These are phyloP conservation scores for Candida vartiovaarae DNA, from an alignment of 805 yeast genomes.

Conservation along the genomic window DNA sequence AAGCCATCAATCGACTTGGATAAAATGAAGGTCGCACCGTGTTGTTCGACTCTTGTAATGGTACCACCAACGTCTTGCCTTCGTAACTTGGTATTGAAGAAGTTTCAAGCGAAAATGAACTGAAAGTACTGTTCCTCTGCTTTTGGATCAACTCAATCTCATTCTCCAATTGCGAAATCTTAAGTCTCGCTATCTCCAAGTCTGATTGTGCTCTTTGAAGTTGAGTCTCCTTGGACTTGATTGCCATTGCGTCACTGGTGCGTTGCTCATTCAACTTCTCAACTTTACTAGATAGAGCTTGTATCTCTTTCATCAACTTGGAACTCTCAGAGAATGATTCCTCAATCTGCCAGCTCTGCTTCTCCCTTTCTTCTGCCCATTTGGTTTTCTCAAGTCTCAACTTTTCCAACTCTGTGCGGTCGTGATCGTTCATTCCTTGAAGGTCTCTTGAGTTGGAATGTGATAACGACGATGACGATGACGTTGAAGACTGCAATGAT, in stretches of 20 bases:
- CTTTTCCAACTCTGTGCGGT: conserved; percentile 38
- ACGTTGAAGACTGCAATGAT: conserved; percentile 30
- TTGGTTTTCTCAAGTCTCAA: conserved; percentile 46
- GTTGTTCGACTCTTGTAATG: conserved; percentile 16
- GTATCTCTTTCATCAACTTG: conserved; percentile 22
- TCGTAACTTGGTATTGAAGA: background rate
- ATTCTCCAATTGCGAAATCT: conserved; percentile 46
- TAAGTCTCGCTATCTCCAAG: conserved; percentile 48
- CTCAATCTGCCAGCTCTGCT: conserved; percentile 22
- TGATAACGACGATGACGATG: conserved; percentile 18
- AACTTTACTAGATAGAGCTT: conserved; percentile 18
- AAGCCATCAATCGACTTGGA: conserved; percentile 14
- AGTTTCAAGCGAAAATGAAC: conserved; percentile 1
- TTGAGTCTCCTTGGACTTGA: conserved; percentile 67
- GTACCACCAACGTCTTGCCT: background rate
- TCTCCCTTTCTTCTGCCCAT: conserved; percentile 27
- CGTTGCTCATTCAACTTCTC: conserved; percentile 43
- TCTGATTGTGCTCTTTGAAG: conserved; percentile 54
- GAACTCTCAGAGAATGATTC: conserved; percentile 24
- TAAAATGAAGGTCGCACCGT: background rate
- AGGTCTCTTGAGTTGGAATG: conserved; percentile 1
- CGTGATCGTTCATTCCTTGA: conserved; percentile 12
- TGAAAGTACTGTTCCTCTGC: conserved; percentile 18
- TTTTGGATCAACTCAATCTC: conserved; percentile 32
- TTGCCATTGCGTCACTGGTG: conserved; percentile 40